Base-by-base conservation (phyloP, 148 eudicot species). In the Dysphania ambrosioides region DNA sequence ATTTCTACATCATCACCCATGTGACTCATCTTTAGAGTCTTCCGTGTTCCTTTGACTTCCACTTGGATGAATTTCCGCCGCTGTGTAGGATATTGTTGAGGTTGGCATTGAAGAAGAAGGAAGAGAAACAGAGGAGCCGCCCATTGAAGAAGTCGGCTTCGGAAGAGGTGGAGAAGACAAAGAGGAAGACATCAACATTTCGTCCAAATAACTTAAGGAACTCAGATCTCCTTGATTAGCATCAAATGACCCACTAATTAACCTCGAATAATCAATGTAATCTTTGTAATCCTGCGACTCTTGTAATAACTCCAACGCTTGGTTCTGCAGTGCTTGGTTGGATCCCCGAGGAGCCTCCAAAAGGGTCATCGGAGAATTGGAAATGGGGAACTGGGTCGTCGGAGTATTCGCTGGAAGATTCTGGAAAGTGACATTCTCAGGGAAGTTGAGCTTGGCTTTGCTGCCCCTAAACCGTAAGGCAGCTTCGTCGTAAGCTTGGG, bases 381-480 rank as follows among this genome's bases (percentile, higher is more conserved):
- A 70, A 21, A 70, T 6, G 38, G 47, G 36, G 8, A 71, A 41
- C 16, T 82, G 80, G 49, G 72, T 71, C 3, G 58, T 6, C 21
- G 79, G 79, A 69, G 72, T 11, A 44, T 8, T 47, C 21, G 61
- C 15, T 30, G 67, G 79, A 36, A 26, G 4, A n/a, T 42, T 65
- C 8, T 55, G 63, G 36, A 78, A 77, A 8, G 75, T 59, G 23
- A 87, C 96, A 30, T 88, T 84, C 58, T 91, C 96, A 0, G 96
- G 96, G 81, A 91, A 91, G 72, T 91, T 91, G 75, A 91, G 93
- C 32, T 91, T 91, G 72, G 96, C 96, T 67, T 91, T 91, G 78
- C 83, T 91, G 64, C 96, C 96, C 36, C 96, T 75, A 41, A 87
- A 90, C 2, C 68, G 72, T 8, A 91, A 87, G 60, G 96, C 91